Conservation (phyloP, 768 basidiomycete genomes). For the Tricholoma saponaceum region DNA sequence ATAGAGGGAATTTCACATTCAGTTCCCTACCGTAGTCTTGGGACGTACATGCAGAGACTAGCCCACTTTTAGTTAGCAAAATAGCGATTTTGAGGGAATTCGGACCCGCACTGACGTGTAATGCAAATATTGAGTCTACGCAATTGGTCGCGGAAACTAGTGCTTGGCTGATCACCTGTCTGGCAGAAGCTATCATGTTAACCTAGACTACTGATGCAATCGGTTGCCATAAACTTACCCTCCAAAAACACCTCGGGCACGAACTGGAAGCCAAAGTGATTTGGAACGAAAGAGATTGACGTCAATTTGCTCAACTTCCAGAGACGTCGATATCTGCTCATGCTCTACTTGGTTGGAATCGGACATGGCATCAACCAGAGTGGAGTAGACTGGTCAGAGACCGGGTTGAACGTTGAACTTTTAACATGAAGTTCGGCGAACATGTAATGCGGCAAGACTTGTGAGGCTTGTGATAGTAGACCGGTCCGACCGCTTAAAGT, state of each 20-base stretch:
- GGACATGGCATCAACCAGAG: constrained; percentile 14
- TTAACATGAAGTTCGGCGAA: background rate
- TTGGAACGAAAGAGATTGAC: constrained; percentile 76
- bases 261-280: constrained; percentile 57
- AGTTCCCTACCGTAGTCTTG: background rate
- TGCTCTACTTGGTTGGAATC: constrained; percentile 53
- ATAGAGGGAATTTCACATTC: background rate
- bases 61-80: constrained; percentile 1
- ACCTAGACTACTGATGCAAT: background rate
- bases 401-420: too few relatives aligned
- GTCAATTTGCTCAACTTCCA: constrained; percentile 79
- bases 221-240: constrained; percentile 37
- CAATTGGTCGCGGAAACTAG: constrained; percentile 76
- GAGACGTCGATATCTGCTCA: constrained; percentile 63
- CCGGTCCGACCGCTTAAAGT: too few relatives aligned
- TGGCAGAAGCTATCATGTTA: constrained; percentile 5
- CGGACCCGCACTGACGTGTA: constrained; percentile 56
- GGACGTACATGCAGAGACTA: constrained; percentile 69
- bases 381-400: background rate
- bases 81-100: background rate
- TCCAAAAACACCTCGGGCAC: constrained; percentile 75
- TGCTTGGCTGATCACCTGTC: constrained; percentile 85
- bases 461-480: too few relatives aligned
- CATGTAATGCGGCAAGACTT: too few relatives aligned
- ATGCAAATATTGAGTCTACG: constrained; percentile 56